These are phyloP conservation scores for Ehretia macrophylla DNA, from an alignment of 257 asterid genomes.

Conservation along the genomic window DNA sequence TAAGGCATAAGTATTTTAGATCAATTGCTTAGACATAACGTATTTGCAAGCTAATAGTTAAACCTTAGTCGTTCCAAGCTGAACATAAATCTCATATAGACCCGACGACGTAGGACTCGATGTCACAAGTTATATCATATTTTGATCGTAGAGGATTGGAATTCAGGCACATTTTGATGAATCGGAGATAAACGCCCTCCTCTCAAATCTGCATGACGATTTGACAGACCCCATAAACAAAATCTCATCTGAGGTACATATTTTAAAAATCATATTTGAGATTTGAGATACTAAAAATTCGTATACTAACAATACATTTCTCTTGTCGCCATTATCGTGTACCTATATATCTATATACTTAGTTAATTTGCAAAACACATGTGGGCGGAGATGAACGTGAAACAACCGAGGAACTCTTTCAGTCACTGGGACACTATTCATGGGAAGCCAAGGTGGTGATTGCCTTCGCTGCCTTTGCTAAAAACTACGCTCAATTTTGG, in stretches of 20 bases:
- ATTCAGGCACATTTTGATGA: constrained; percentile 2
- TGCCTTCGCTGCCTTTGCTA: constrained; percentile 14
- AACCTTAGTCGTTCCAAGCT: no score
- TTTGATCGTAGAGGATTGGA: not conserved
- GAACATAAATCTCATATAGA: no score
- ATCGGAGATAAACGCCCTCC: not conserved
- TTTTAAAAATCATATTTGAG: no score
- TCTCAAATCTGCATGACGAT: not conserved
- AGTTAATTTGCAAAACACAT: not conserved
- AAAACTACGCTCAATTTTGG: constrained; percentile 7
- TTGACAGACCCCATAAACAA: constrained; percentile 1
- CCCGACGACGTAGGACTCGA: no score
- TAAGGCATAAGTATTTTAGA: no score
- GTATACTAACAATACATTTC: no score
- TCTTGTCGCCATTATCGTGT: no score
- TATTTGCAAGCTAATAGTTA: no score
- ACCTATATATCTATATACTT: no score
- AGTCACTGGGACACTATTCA: constrained; percentile 1
- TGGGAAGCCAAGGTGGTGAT: constrained; percentile 20
- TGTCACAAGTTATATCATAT: no score
- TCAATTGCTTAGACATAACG: no score
- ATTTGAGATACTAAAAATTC: no score
- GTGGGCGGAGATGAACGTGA: not conserved
- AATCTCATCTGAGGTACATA: not conserved
- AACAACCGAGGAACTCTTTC: not conserved